These are phyloP conservation scores for Periconia sp. DNA, from an alignment of 2,329 filamentous ascomycete genomes.

Conservation along the genomic window DNA sequence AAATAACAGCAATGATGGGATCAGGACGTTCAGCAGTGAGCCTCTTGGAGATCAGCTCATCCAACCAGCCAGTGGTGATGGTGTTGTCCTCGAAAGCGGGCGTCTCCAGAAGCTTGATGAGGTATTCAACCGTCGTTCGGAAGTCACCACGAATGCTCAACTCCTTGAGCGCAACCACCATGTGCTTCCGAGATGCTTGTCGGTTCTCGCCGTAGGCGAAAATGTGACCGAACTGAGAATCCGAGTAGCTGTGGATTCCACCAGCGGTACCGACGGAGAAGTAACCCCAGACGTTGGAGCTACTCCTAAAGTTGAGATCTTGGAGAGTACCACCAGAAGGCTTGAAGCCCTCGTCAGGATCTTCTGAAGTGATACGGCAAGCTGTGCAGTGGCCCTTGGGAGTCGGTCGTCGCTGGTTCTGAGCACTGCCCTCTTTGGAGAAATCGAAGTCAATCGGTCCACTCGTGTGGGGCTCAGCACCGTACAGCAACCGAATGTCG, in stretches of 20 bases:
- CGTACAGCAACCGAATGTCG: conserved; percentile 94
- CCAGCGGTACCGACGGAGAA: conserved; percentile 97
- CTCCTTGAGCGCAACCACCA: conserved; percentile 98
- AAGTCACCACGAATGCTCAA: conserved; percentile 99
- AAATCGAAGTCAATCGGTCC: conserved; percentile 97
- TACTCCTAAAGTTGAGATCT: conserved; percentile 97
- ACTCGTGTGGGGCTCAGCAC: conserved; percentile 83
- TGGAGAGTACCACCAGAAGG: conserved; percentile 98
- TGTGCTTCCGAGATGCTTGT: conserved; percentile 94
- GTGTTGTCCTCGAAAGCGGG: conserved; percentile 99
- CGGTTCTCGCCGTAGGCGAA: conserved; percentile 99
- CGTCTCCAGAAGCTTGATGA: conserved; percentile 98
- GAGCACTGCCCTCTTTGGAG: conserved; percentile 77
- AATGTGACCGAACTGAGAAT: conserved; percentile 98
- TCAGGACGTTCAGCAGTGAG: conserved; percentile 95
- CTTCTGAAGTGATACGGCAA: conserved; percentile 98
- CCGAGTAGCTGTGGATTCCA: conserved; percentile 98
- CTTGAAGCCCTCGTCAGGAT: conserved; percentile 99
- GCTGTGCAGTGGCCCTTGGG: conserved; percentile 97
- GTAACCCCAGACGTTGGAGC: conserved; percentile 99
- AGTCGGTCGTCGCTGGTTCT: conserved; percentile 84
- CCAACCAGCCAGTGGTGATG: conserved; percentile 97
- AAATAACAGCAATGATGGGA: conserved; percentile 89
- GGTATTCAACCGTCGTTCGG: conserved; percentile 95
- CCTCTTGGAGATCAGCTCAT: conserved; percentile 97